A percentile compares a stretch with the other conserved stretches of the same genome.
These are phyloP conservation scores for Achlya hypogyna DNA, from an alignment of 352 stramenopile species.

Conservation along the genomic window DNA sequence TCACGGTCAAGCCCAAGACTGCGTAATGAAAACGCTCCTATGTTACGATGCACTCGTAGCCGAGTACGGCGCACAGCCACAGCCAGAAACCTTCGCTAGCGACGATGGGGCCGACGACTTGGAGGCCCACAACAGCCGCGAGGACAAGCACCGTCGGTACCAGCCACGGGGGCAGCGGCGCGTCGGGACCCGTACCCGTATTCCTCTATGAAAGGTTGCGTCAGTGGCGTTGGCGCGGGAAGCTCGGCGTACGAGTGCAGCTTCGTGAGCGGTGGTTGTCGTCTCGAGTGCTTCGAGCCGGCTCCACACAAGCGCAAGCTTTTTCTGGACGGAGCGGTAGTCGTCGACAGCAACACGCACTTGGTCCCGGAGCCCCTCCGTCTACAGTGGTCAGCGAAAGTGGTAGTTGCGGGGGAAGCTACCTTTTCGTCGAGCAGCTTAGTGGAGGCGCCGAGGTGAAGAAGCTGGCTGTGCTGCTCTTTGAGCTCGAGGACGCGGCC, in stretches of 20 bases:
- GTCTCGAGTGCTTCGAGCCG: conserved; percentile 55
- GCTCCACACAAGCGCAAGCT: conserved; percentile 39
- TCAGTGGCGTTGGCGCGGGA: neutral
- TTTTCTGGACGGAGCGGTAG: conserved; percentile 31
- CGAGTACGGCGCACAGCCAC: conserved; percentile 11
- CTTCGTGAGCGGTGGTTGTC: conserved; percentile 37
- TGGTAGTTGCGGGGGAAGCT: neutral
- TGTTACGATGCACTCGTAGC: neutral
- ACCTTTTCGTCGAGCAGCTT: conserved; percentile 65
- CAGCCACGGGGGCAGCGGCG: neutral
- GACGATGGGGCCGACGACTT: neutral
- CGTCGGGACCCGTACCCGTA: neutral
- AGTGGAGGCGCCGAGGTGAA: conserved; percentile 47
- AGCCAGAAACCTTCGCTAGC: conserved; percentile 26
- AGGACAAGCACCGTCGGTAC: neutral
- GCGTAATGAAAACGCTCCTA: neutral
- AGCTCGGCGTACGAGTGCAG: conserved; percentile 25
- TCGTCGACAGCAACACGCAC: conserved; percentile 56
- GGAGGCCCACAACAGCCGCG: conserved; percentile 7
- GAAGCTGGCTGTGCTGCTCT: conserved; percentile 63
- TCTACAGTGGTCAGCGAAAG: conserved; percentile 12
- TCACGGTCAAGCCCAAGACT: conserved; percentile 28
- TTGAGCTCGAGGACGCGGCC: conserved; percentile 57
- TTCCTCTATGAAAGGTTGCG: neutral
- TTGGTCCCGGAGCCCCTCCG: conserved; percentile 43